These are phyloP conservation scores for Cladosporium cucumerinum DNA, from an alignment of 2,329 filamentous ascomycete species.

Conservation along the genomic window DNA sequence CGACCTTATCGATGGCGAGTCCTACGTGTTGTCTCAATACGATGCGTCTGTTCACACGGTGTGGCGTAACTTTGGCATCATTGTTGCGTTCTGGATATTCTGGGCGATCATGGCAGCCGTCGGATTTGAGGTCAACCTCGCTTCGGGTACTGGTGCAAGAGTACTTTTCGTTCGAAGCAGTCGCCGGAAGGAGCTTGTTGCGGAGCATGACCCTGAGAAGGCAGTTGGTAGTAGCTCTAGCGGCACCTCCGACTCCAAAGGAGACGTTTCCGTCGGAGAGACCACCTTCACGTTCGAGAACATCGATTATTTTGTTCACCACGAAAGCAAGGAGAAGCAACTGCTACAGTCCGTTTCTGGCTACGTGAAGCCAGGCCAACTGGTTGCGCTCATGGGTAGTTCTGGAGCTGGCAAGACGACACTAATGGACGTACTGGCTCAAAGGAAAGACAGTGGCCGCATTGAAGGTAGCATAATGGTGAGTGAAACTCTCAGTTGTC, in stretches of 20 bases:
- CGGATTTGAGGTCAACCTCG: constrained; percentile 50
- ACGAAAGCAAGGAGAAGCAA: constrained; percentile 39
- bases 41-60: constrained; percentile 36
- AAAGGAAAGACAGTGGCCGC: constrained; percentile 45
- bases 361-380: constrained; percentile 71
- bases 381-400: constrained; percentile 78
- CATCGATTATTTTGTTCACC: constrained; percentile 12
- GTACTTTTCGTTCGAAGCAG: constrained; percentile 38
- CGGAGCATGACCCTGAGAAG: constrained; percentile 53
- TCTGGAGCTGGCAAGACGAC: constrained; percentile 56
- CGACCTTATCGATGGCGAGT: constrained; percentile 57
- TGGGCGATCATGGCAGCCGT: constrained; percentile 57
- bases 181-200: constrained; percentile 36
- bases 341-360: constrained; percentile 63
- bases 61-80: constrained; percentile 63
- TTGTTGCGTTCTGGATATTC: constrained; percentile 56
- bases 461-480: constrained; percentile 44
- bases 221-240: constrained; percentile 10
- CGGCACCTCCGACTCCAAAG: neutral
- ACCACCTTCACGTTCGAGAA: constrained; percentile 11
- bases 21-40: constrained; percentile 52
- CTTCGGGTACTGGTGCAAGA: constrained; percentile 36
- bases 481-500: neutral
- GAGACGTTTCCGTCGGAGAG: neutral
- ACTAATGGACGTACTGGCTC: constrained; percentile 40